Conservation (phyloP, 805 yeast species). For the Myxozyma monticola region DNA sequence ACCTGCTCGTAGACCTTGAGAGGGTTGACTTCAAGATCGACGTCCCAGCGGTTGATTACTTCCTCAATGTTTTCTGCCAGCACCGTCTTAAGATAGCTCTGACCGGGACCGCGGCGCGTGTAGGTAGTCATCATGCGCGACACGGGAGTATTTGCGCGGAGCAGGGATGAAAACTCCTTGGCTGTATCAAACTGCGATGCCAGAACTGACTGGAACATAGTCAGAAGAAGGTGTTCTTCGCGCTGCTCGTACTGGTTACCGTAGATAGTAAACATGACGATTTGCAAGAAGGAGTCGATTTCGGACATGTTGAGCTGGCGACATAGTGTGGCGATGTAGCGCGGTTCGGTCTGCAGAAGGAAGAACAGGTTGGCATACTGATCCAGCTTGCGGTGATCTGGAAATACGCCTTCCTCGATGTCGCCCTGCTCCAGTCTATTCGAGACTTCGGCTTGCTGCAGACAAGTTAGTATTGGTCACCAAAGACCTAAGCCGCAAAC, state of each 20-base stretch:
- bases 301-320: conserved; percentile 39
- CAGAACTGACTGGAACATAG: conserved; percentile 43
- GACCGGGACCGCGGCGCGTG: conserved; percentile 44
- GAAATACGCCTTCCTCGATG: conserved; percentile 33
- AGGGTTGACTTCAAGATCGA: conserved; percentile 40
- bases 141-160: conserved; percentile 44
- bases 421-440: conserved; percentile 35
- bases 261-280: conserved; percentile 44
- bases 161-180: conserved; percentile 39
- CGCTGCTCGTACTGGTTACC: conserved; percentile 47
- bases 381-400: conserved; percentile 37
- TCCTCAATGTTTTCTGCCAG: conserved; percentile 35
- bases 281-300: conserved; percentile 42
- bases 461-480: conserved; percentile 3
- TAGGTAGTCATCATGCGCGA: conserved; percentile 45
- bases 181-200: conserved; percentile 42
- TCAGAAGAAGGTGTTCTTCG: conserved; percentile 42
- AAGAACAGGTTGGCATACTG: conserved; percentile 40
- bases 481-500: background rate
- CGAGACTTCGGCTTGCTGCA: conserved; percentile 38
- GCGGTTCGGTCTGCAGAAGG: conserved; percentile 42
- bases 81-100: conserved; percentile 40
- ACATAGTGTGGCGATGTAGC: conserved; percentile 40
- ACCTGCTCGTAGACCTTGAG: conserved; percentile 38
- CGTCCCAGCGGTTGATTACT: conserved; percentile 34